These are phyloP conservation scores for Colletotrichum camelliae DNA, from an alignment of 2,329 filamentous ascomycete species.

Conservation along the genomic window DNA sequence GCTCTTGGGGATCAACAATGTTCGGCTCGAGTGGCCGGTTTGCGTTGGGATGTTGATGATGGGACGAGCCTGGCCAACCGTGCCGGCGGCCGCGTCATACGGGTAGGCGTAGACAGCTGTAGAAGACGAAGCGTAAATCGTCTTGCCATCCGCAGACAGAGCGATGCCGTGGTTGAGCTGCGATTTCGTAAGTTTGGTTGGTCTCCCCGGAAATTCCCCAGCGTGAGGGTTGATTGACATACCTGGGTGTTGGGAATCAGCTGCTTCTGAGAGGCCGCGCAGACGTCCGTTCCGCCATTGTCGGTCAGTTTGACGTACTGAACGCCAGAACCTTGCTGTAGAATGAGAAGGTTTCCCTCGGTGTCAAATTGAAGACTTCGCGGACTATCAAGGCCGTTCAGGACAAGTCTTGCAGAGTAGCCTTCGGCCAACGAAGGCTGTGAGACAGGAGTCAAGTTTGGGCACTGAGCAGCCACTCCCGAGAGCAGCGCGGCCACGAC, in stretches of 20 bases:
- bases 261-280: slow-evolving; percentile 30
- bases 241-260: slow-evolving; percentile 31
- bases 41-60: slow-evolving; percentile 51
- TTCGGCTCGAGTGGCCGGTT: slow-evolving; percentile 67
- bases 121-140: slow-evolving; percentile 62
- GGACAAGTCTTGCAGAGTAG: slow-evolving; percentile 30
- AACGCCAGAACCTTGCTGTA: slow-evolving; percentile 36
- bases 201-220: background rate
- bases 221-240: background rate
- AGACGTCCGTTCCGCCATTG: slow-evolving; percentile 31
- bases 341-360: slow-evolving; percentile 41
- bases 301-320: slow-evolving; percentile 37
- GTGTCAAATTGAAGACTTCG: slow-evolving; percentile 40
- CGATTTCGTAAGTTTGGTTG: background rate
- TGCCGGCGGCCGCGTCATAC: slow-evolving; percentile 62
- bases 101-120: slow-evolving; percentile 66
- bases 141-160: slow-evolving; percentile 56
- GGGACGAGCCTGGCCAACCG: slow-evolving; percentile 55
- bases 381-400: slow-evolving; percentile 29
- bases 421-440: slow-evolving; percentile 26
- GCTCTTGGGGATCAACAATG: slow-evolving; percentile 64
- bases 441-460: slow-evolving; percentile 9
- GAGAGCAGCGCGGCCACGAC: background rate
- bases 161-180: slow-evolving; percentile 64
- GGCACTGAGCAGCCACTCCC: slow-evolving; percentile 5